These are phyloP conservation scores for Boletus pseudo-olivaceus DNA, from an alignment of 768 basidiomycete species.

Conservation along the genomic window DNA sequence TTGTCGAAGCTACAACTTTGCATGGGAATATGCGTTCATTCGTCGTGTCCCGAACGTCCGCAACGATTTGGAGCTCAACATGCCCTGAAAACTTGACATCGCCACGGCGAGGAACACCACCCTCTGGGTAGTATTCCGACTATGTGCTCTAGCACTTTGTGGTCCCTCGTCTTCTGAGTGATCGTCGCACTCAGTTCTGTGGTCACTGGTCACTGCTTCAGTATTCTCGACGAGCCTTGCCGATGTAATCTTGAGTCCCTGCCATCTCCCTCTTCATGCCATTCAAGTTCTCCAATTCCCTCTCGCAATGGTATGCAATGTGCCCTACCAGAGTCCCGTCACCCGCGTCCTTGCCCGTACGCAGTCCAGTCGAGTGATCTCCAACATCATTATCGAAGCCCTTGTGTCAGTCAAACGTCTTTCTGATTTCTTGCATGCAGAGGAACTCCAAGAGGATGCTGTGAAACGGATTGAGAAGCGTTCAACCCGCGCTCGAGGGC, in stretches of 20 bases:
- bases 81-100: conserved; percentile 81
- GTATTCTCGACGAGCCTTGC: conserved; percentile 50
- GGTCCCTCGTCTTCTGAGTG: conserved; percentile 29
- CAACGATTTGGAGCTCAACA: conserved; percentile 77
- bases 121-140: conserved; percentile 68
- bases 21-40: conserved; percentile 79
- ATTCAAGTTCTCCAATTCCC: conserved; percentile 84
- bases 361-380: conserved; percentile 68
- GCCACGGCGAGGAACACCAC: conserved; percentile 59
- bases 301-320: conserved; percentile 62
- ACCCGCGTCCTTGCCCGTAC: background rate
- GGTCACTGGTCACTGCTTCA: conserved; percentile 71
- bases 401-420: conserved; percentile 79
- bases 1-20: background rate
- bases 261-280: conserved; percentile 84
- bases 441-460: conserved; percentile 80
- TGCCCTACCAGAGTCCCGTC: background rate
- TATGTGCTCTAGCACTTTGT: conserved; percentile 17
- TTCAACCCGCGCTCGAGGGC: conserved; percentile 63
- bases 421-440: conserved; percentile 67
- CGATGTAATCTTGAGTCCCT: conserved; percentile 95
- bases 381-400: conserved; percentile 76
- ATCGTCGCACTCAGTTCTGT: conserved; percentile 75
- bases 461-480: conserved; percentile 47
- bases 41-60: conserved; percentile 74